phyloP scores from a whole-genome alignment of 2,329 filamentous ascomycete genomes.

The Colletotrichum plurivorum region DNA sequence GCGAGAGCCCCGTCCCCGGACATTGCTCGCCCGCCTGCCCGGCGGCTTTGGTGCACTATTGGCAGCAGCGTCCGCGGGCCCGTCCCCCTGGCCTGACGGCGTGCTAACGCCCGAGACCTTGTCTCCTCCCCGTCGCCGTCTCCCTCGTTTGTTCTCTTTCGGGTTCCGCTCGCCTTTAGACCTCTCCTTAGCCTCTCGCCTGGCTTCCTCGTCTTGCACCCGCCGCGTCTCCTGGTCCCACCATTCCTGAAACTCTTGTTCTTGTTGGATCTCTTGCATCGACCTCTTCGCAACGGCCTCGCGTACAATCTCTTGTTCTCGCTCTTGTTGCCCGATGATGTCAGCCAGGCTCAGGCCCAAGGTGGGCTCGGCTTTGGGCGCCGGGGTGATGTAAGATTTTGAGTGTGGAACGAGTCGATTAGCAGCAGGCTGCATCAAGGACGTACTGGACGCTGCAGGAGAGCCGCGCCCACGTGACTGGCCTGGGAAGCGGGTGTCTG shows the following conservation, averaged over 20 bases:
- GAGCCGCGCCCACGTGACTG: constrained; percentile 61
- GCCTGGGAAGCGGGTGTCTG: constrained; percentile 74
- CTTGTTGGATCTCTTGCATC: constrained; percentile 93
- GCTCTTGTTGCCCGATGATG: constrained; percentile 89
- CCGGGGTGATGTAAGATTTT: constrained; percentile 70
- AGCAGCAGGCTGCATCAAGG: constrained; percentile 48
- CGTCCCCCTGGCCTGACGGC: constrained; percentile 11
- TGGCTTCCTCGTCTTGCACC: constrained; percentile 74
- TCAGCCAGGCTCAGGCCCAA: constrained; percentile 85
- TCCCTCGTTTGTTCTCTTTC: constrained; percentile 32
- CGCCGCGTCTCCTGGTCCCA: constrained; percentile 89
- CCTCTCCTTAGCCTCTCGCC: constrained; percentile 57
- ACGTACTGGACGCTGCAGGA: constrained; percentile 46
- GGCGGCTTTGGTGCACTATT: constrained; percentile 13
- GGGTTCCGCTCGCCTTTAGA: constrained; percentile 56
- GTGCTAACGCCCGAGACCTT: constrained; percentile 16
- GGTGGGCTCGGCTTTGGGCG: constrained; percentile 73
- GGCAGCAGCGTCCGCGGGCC: constrained; percentile 4
- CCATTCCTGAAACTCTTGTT: constrained; percentile 97
- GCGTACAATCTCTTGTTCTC: constrained; percentile 84
- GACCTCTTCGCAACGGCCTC: constrained; percentile 91
- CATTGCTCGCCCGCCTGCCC: constrained; percentile 14
- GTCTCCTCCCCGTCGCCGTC: constrained; percentile 47
- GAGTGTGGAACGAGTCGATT: constrained; percentile 70
- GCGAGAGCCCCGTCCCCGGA: constrained; percentile 23